Evolutionary conservation across 202 grass and related monocot species (phyloP).

Genomic region (Panicum virgatum): DNA sequence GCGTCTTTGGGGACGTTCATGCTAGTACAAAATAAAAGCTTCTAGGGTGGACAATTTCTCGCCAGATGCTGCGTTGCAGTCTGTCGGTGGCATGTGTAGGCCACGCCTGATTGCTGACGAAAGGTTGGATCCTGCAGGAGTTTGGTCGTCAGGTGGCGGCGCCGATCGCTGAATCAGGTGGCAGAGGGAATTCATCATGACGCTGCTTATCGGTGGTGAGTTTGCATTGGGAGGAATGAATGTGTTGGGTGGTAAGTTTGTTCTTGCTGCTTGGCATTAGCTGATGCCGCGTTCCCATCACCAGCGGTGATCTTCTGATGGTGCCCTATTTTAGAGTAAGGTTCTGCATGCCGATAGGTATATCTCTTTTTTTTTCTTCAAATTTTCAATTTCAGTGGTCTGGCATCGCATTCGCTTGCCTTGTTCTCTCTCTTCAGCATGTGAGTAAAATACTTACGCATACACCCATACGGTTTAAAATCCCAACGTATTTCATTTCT

Average conservation of each 20-base stretch:
- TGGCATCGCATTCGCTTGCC: not conserved
- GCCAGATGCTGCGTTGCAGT: not conserved
- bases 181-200: not conserved
- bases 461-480: not conserved
- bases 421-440: not conserved
- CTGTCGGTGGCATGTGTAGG: not conserved
- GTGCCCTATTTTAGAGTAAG: not conserved
- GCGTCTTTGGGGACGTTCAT: constrained; percentile 9
- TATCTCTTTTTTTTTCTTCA: not conserved
- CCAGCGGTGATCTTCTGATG: not conserved
- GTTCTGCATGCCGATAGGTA: not conserved
- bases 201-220: not conserved
- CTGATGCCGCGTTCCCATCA: not conserved
- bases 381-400: not conserved
- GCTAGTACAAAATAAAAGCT: not conserved
- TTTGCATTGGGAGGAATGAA: not conserved
- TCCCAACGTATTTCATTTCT: not conserved
- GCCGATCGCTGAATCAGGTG: not conserved
- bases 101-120: not conserved
- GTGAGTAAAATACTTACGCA: not conserved
- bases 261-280: not conserved
- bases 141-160: not conserved
- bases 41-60: not conserved
- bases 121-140: not conserved
- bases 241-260: not conserved